Percentiles rank a stretch among this genome's conserved stretches.
Conservation (phyloP, 2,329 filamentous ascomycete genomes). For the Apiospora aurea region DNA sequence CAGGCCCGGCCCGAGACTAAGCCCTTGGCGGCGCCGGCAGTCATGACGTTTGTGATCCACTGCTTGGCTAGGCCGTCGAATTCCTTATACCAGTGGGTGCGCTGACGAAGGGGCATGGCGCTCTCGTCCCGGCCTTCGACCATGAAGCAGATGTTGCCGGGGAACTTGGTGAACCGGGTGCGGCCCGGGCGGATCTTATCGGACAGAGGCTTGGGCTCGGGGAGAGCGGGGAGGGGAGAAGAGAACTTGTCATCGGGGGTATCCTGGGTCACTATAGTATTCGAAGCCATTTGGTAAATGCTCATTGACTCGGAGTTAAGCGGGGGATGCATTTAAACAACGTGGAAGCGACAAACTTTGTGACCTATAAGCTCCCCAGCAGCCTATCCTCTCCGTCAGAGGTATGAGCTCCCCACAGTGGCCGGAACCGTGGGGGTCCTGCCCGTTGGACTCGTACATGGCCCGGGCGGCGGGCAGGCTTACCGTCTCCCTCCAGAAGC, state of each 20-base stretch:
- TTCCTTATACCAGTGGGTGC: background rate
- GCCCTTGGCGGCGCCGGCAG: background rate
- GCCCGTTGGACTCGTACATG: background rate
- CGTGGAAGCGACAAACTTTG: background rate
- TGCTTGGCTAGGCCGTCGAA: conserved; percentile 17
- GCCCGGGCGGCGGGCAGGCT: background rate
- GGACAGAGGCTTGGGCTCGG: conserved; percentile 1
- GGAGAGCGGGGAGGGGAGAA: background rate
- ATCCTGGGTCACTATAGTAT: background rate
- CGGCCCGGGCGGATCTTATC: background rate
- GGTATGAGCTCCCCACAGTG: conserved; percentile 15
- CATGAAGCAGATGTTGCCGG: conserved; percentile 16
- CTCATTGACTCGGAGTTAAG: background rate
- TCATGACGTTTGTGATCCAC: conserved; percentile 23
- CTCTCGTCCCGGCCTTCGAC: conserved; percentile 15
- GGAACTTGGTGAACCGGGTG: conserved; percentile 15
- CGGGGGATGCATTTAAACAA: background rate
- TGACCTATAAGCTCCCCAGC: conserved; percentile 12
- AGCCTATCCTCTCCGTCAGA: conserved; percentile 8
- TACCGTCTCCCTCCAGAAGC: conserved; percentile 22
- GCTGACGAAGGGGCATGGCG: background rate
- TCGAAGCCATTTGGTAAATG: background rate
- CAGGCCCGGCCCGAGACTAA: conserved; percentile 11
- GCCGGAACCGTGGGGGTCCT: background rate
- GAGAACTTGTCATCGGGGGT: background rate